Base-by-base conservation (phyloP, 176 grass and related monocot species). In the Aegilops speltoides region DNA sequence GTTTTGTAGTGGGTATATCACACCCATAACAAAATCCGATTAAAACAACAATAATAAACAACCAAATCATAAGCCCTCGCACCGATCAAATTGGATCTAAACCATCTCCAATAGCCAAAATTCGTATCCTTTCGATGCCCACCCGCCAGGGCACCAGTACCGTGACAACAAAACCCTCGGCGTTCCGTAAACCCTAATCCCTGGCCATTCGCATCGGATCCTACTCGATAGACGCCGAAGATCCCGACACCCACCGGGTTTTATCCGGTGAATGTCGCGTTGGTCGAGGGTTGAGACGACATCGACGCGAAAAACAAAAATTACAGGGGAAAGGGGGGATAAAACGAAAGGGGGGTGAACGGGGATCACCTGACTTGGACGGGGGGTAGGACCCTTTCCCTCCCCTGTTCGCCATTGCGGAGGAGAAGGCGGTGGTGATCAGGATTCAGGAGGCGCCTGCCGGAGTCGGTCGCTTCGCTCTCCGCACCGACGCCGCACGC, bases 181-280 rank as follows among this genome's bases (percentile, higher is more conserved):
- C n/a, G 14, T 40, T 43, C 16, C 22, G 68, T 45, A 88, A 88
- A 83, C 86, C 79, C 79, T 83, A 83, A 68, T 15, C 43, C 70
- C 8, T 28, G 8, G 20, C 24, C 73, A 54, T 52, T 38, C 17
- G 2, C 10, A n/a, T 73, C 60, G 40, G 29, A 85, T 29, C 29
- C 37, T 13, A 64, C 9, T 23, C 25, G 24, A 75, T 74, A 33
- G 46, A 29, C 61, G 64, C 25, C 41, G 8, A 17, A 45, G 61
- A 85, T 2, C 36, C 69, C 23, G 6, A 23, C 24, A 23, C 7
- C 54, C 72, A 75, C 19, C 25, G 13, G 28, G 25, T 7, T 60
- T 4, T 41, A 59, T 14, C 32, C 26, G 57, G 36, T 4, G 12
- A 45, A 31, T 38, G 37, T 64, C 25, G 36, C 23, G 16, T 31